Conservation (phyloP, 2,329 filamentous ascomycete genomes). For the Venturia asperata region DNA sequence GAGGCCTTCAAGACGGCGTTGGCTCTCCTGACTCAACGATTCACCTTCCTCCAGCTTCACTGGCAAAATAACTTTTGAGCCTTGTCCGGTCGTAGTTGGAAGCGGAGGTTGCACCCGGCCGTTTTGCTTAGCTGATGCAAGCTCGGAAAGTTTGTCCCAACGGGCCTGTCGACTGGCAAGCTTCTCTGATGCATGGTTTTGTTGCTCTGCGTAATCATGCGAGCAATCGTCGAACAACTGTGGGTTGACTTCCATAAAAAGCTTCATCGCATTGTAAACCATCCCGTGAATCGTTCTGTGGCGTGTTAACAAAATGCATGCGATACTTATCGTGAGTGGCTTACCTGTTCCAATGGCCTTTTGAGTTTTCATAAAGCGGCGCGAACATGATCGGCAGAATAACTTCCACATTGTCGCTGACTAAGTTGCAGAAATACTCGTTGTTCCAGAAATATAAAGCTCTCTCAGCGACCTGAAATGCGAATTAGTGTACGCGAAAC, state of each 20-base stretch:
- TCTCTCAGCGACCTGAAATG: constrained; percentile 70
- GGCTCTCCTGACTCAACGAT: constrained; percentile 70
- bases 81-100: constrained; percentile 22
- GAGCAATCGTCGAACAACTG: constrained; percentile 98
- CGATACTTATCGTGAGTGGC: constrained; percentile 25
- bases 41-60: constrained; percentile 65
- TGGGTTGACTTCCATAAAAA: constrained; percentile 99
- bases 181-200: constrained; percentile 81
- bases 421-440: constrained; percentile 98
- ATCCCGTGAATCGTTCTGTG: constrained; percentile 94
- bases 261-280: constrained; percentile 99
- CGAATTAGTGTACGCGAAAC: neutral
- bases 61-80: constrained; percentile 34
- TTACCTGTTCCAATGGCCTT: constrained; percentile 98
- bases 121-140: constrained; percentile 64
- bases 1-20: constrained; percentile 80
- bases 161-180: constrained; percentile 75
- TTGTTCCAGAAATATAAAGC: constrained; percentile 99
- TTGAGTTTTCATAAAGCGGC: constrained; percentile 95
- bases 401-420: constrained; percentile 97
- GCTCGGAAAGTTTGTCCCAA: constrained; percentile 79
- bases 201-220: constrained; percentile 93
- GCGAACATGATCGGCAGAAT: constrained; percentile 99
- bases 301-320: constrained; percentile 30
- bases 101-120: constrained; percentile 27